Percentiles rank a stretch among this genome's conserved stretches.
These are phyloP conservation scores for Bidens hawaiensis DNA, from an alignment of 140 eudicot genomes.

Conservation along the genomic window DNA sequence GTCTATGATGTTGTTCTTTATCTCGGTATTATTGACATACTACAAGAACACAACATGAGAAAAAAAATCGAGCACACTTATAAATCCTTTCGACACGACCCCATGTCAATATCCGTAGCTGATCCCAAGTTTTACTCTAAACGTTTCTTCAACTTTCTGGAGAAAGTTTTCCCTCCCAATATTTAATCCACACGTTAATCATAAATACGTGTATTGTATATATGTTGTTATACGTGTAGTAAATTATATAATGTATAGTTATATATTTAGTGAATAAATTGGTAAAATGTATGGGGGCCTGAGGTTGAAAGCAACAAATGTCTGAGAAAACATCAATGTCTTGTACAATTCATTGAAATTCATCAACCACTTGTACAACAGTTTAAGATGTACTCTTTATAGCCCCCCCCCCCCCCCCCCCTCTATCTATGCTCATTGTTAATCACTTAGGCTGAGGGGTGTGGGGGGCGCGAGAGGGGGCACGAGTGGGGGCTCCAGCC, in stretches of 20 bases:
- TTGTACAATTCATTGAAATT: constrained; percentile 29
- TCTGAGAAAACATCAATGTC: constrained; percentile 27
- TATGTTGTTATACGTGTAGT: background rate
- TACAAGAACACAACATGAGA: constrained; percentile 74
- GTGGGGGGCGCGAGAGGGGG: too few species aligned
- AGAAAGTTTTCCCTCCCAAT: constrained; percentile 54
- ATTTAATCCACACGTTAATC: constrained; percentile 15
- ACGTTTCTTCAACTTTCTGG: constrained; percentile 69
- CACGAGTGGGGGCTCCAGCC: too few species aligned
- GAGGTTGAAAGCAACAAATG: constrained; percentile 15
- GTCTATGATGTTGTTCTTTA: constrained; percentile 84
- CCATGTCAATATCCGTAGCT: constrained; percentile 64
- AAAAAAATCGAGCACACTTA: constrained; percentile 76
- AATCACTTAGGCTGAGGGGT: too few species aligned
- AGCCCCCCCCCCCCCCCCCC: too few species aligned
- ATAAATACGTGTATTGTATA: background rate
- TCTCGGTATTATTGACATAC: constrained; percentile 82
- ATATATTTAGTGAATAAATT: constrained; percentile 1
- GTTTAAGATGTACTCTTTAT: constrained; percentile 5
- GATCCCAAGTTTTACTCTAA: constrained; percentile 66
- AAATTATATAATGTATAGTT: constrained; percentile 1
- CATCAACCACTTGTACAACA: constrained; percentile 20
- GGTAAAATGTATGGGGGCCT: constrained; percentile 5
- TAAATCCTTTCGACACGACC: constrained; percentile 63
- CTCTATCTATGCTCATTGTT: constrained; percentile 15